Evolutionary conservation across 441 rosid species (phyloP).

Genomic region (Flueggea neowawraea): DNA sequence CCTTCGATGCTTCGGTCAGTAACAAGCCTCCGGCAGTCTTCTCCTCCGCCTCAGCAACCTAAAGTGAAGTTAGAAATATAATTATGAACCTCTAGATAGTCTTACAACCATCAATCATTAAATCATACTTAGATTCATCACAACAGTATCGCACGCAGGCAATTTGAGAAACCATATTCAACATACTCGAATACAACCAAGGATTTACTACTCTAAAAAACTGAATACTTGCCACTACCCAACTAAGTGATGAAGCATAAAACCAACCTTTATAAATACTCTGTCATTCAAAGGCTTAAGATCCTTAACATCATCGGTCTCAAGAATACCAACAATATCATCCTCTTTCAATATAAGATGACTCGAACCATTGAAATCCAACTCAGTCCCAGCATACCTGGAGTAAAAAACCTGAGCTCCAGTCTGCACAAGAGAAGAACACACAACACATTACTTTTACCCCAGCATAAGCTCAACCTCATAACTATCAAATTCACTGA

Average conservation of each 20-base stretch:
- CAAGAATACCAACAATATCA: slow-evolving; percentile 85
- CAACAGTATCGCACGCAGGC: too few species aligned
- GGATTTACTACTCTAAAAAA: too few species aligned
- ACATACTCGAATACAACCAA: too few species aligned
- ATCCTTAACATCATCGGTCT: slow-evolving; percentile 87
- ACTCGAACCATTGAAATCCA: slow-evolving; percentile 71
- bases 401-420: slow-evolving; percentile 82
- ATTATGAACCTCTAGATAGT: too few species aligned
- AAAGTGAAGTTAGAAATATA: slow-evolving; percentile 1
- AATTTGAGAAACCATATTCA: too few species aligned
- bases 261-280: slow-evolving; percentile 69
- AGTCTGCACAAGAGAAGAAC: slow-evolving; percentile 38
- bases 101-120: too few species aligned
- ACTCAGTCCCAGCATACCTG: slow-evolving; percentile 86
- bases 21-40: slow-evolving; percentile 92
- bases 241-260: neutral
- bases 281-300: slow-evolving; percentile 91
- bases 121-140: too few species aligned
- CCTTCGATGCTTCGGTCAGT: slow-evolving; percentile 79
- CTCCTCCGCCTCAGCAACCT: slow-evolving; percentile 92
- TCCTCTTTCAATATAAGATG: slow-evolving; percentile 93
- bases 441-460: neutral
- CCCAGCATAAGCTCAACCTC: too few species aligned
- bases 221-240: neutral
- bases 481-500: too few species aligned